Percentiles rank a stretch among this genome's conserved stretches.
Evolutionary conservation across 768 basidiomycete genomes (phyloP).

Genomic region (Neoboletus subvelutipes): DNA sequence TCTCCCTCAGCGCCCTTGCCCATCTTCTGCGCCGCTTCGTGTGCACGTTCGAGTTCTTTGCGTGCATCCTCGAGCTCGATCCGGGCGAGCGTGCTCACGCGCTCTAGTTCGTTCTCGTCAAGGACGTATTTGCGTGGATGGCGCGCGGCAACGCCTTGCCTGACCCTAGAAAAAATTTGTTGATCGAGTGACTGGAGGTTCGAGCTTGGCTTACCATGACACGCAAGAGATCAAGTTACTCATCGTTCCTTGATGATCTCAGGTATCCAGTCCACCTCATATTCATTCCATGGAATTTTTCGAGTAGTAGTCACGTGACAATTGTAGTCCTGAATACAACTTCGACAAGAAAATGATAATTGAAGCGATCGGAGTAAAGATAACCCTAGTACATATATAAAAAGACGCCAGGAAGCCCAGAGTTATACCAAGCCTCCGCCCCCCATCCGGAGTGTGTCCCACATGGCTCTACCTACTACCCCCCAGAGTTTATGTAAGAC

Average conservation of each 20-base stretch:
- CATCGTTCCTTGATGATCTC: slow-evolving; percentile 39
- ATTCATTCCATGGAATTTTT: slow-evolving; percentile 8
- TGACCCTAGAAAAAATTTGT: slow-evolving; percentile 52
- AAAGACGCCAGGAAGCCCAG: neutral
- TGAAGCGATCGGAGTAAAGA: slow-evolving; percentile 14
- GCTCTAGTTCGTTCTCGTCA: slow-evolving; percentile 85
- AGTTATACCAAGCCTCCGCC: slow-evolving; percentile 69
- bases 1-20: slow-evolving; percentile 63
- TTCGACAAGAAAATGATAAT: neutral
- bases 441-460: slow-evolving; percentile 73
- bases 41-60: slow-evolving; percentile 78
- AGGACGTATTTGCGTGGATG: slow-evolving; percentile 88
- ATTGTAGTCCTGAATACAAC: neutral
- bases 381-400: slow-evolving; percentile 9
- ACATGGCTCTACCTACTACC: slow-evolving; percentile 50
- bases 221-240: slow-evolving; percentile 74
- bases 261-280: neutral
- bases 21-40: slow-evolving; percentile 72
- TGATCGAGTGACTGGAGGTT: neutral
- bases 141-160: slow-evolving; percentile 68
- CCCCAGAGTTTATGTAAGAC: slow-evolving; percentile 46
- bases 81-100: slow-evolving; percentile 83
- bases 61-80: slow-evolving; percentile 91
- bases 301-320: slow-evolving; percentile 17
- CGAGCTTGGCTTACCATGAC: slow-evolving; percentile 44